Base-by-base conservation (phyloP, 805 yeast genomes). In the Saccharomyces jurei region DNA sequence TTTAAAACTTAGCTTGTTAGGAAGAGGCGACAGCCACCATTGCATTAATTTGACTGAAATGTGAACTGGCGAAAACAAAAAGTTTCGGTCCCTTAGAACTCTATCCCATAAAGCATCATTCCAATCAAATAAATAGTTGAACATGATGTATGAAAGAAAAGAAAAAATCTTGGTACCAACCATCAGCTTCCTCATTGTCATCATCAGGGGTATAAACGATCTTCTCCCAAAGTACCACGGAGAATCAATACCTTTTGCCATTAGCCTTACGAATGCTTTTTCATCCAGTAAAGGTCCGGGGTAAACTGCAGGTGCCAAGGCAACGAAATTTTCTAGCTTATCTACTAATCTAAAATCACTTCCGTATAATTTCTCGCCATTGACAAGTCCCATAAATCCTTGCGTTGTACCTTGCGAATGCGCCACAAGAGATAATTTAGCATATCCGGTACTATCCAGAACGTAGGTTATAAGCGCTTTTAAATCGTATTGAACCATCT, bases 331-430 rank as follows among this genome's bases (percentile, higher is more conserved):
- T 53, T 83, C 84, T 21, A 92, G 68, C 57, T 82, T 83, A 3
- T 73, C 70, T 49, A 82, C 81, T 41, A 81, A 60, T 14, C 70
- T 62, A 68, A 52, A 79, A 75, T 30, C 57, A 28, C 63, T 58
- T 28, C 55, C 41, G 46, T 64, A 65, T 2, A 69, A 31, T 21
- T 60, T 47, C 46, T 64, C 68, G 25, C 77, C 78, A 52, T 74
- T 72, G 17, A 86, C 78, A 36, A 94, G 72, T 50, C 89, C 81
- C 62, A 87, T 72, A 53, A 89, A 86, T 0, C 86, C 77, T 68
- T 91, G 96, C 0, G 97, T 82, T 1, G 97, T 90, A 0, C 98
- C 98, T 71, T 94, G 98, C 14, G 96, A 88, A 67, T 92, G 99
- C 1, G 91, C 91, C 9, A 84, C 77, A 25, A 92, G 69, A 0